Base-by-base conservation (phyloP, 495 filamentous ascomycete genomes). In the Penicillium roqueforti region DNA sequence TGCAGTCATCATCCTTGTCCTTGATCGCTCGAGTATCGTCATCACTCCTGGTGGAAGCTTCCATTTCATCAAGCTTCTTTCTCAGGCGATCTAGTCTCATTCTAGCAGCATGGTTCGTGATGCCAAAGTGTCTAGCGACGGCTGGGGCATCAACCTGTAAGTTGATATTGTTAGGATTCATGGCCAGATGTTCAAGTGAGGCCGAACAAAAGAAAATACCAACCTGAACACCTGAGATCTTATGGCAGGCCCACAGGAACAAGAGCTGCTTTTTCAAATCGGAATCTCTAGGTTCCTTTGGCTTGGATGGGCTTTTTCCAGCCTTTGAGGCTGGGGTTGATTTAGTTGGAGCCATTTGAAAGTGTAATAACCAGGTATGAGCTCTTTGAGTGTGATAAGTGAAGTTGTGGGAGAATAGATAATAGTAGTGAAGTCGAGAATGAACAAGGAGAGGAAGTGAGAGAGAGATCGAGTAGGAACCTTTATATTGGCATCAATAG, bases 51-150 rank as follows among this genome's bases (percentile, higher is more conserved):
- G 36, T 37, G 40, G 51, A 52, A 20, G 32, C 25, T n/a, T 52
- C 49, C 49, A 52, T 52, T 11, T 19, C 39, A 0, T 52, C 49
- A n/a, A 52, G 18, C 28, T 52, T 52, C 28, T 32, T 34, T 19
- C 40, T 44, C 16, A 52, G 49, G 8, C 49, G 49, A 1, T 19
- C 4, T 3, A 26, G 43, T 8, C 49, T 40, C 38, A 43, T 43
- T 2, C 8, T 19, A 0, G 49, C 39, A 29, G 39, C 39, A 18
- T 25, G 42, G 39, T 22, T 13, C 19, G 23, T 43, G 28, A 52
- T 32, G 4, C 28, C 39, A 7, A 34, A 18, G 18, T 32, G 19
- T 3, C n/a, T 5, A 18, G 39, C 49, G n/a, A 52, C 13, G 11
- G 39, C 19, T 1, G 49, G 18, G 1, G 36, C 18, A 29, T 52